A percentile compares a stretch with the other conserved stretches of the same genome.
Conservation (phyloP, 2,329 filamentous ascomycete genomes). For the Hypomyces perniciosus region DNA sequence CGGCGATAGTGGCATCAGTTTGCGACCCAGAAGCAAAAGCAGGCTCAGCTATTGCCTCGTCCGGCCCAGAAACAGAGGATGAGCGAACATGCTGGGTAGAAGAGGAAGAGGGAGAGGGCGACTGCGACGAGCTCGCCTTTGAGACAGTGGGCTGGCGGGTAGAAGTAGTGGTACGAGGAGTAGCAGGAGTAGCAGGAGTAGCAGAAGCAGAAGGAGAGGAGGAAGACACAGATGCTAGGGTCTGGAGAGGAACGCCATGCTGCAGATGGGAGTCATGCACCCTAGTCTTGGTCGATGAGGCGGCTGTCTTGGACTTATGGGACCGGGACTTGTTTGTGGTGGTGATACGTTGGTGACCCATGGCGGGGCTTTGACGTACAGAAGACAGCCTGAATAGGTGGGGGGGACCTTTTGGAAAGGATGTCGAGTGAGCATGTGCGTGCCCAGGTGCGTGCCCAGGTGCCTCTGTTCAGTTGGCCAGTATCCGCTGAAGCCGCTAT, state of each 20-base stretch:
- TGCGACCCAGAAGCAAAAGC: slow-evolving; percentile 14
- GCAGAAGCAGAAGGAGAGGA: slow-evolving; percentile 7
- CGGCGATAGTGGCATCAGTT: slow-evolving; percentile 16
- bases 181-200: not conserved
- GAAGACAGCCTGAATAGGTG: too few relatives aligned
- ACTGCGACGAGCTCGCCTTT: slow-evolving; percentile 9
- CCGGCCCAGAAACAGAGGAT: slow-evolving; percentile 13
- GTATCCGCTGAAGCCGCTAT: too few relatives aligned
- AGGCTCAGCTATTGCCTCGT: slow-evolving; percentile 23
- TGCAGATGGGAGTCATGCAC: slow-evolving; percentile 23
- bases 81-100: slow-evolving; percentile 17
- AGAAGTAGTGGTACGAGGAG: not conserved
- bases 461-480: too few relatives aligned
- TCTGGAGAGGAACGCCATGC: slow-evolving; percentile 27
- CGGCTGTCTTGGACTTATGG: slow-evolving; percentile 17
- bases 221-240: slow-evolving; percentile 21
- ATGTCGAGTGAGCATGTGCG: slow-evolving; percentile 1
- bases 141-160: not conserved
- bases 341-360: slow-evolving; percentile 19
- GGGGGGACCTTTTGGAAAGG: slow-evolving; percentile 2
- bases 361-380: slow-evolving; percentile 20
- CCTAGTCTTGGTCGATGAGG: slow-evolving; percentile 19
- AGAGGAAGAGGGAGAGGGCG: slow-evolving; percentile 12
- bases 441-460: too few relatives aligned
- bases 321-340: slow-evolving; percentile 2